phyloP scores from a whole-genome alignment of 106 monocot species.

The Chionographis japonica region DNA sequence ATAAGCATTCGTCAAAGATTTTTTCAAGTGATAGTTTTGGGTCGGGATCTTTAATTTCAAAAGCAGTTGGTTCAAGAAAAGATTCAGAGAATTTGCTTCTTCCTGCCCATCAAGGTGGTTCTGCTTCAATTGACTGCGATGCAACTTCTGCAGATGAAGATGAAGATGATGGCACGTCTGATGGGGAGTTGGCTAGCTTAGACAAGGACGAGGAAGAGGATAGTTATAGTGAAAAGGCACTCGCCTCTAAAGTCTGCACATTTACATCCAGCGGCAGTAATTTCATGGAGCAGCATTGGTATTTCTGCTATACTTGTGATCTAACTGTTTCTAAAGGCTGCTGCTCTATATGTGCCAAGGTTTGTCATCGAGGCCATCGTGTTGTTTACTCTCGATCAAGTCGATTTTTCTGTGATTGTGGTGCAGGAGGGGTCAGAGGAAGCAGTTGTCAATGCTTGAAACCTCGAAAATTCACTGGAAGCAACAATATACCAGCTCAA shows the following conservation, averaged over 20 bases:
- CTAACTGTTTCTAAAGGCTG: constrained; percentile 94
- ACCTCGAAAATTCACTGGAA: constrained; percentile 69
- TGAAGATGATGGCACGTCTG: constrained; percentile 97
- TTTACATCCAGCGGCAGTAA: constrained; percentile 99
- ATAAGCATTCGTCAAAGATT: constrained; percentile 47
- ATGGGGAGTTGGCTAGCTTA: constrained; percentile 86
- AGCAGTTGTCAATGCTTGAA: constrained; percentile 90
- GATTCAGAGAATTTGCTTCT: constrained; percentile 59
- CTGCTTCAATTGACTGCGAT: constrained; percentile 70
- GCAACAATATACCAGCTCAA: constrained; percentile 26
- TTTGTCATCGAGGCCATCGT: constrained; percentile 94
- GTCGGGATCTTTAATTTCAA: constrained; percentile 38
- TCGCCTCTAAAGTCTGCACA: constrained; percentile 97
- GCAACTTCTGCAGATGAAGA: constrained; percentile 92
- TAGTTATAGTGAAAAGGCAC: constrained; percentile 67
- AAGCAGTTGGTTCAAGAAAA: constrained; percentile 45
- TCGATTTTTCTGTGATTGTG: constrained; percentile 99
- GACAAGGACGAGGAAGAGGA: constrained; percentile 95
- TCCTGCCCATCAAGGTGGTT: constrained; percentile 34
- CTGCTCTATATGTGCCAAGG: constrained; percentile 94
- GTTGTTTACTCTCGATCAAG: constrained; percentile 98
- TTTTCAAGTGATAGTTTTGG: constrained; percentile 37
- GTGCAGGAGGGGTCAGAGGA: constrained; percentile 95
- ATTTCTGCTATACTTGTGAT: constrained; percentile 99
- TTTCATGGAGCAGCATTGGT: constrained; percentile 99